phyloP scores from a whole-genome alignment of 208 protist genomes.

The Strigomonas oncopelti region DNA sequence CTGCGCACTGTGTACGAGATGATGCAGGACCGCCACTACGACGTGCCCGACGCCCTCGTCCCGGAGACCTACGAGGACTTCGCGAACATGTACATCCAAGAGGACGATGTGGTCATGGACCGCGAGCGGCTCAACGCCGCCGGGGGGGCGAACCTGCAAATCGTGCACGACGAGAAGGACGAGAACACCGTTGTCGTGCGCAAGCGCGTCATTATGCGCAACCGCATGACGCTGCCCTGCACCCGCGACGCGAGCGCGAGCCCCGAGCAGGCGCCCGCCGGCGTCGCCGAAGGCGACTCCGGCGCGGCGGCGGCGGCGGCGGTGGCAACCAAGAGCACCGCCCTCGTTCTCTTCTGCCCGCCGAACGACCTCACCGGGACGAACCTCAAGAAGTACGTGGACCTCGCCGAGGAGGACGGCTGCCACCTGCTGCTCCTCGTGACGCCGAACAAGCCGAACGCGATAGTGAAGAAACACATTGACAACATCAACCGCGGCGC shows the following conservation, averaged over 20 bases:
- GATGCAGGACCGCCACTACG: constrained; percentile 81
- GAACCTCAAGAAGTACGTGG: constrained; percentile 57
- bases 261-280: not conserved
- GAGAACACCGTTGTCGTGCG: constrained; percentile 7
- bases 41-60: constrained; percentile 46
- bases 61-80: constrained; percentile 63
- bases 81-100: constrained; percentile 51
- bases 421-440: constrained; percentile 74
- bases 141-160: not conserved
- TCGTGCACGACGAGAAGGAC: not conserved
- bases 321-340: constrained; percentile 27
- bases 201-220: constrained; percentile 50
- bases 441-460: constrained; percentile 49
- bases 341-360: constrained; percentile 72
- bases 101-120: constrained; percentile 12
- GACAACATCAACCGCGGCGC: constrained; percentile 68
- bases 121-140: constrained; percentile 1
- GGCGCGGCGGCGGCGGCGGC: constrained; percentile 6
- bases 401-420: constrained; percentile 32
- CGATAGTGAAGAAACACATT: constrained; percentile 66
- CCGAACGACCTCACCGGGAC: constrained; percentile 51
- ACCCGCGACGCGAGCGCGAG: constrained; percentile 32
- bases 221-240: constrained; percentile 81
- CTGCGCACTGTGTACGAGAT: constrained; percentile 81
- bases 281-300: not conserved